Conservation (phyloP, 2,329 filamentous ascomycete genomes). For the Ustulina deusta region DNA sequence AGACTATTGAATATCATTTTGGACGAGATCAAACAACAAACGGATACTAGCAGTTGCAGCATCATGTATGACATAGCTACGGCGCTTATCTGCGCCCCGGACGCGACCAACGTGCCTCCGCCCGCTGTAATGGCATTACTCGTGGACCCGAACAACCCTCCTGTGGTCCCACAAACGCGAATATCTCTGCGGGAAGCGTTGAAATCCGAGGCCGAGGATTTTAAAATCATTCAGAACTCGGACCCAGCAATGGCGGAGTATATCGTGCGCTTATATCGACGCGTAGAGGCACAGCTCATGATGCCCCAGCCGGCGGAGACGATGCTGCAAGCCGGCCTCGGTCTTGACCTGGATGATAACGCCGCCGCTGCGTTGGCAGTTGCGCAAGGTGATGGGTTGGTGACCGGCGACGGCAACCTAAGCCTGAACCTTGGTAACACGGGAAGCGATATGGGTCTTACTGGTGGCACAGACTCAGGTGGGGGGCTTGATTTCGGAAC, state of each 20-base stretch:
- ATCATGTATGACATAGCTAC: conserved; percentile 76
- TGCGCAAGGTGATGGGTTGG: conserved; percentile 54
- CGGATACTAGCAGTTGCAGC: conserved; percentile 68
- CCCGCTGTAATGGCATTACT: conserved; percentile 49
- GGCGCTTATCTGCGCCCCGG: conserved; percentile 76
- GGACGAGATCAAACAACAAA: conserved; percentile 74
- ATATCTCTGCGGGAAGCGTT: conserved; percentile 72
- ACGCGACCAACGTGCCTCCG: conserved; percentile 61
- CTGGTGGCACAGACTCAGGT: conserved; percentile 52
- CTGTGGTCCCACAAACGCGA: conserved; percentile 57
- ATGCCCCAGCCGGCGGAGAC: conserved; percentile 52
- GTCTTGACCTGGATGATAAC: conserved; percentile 56
- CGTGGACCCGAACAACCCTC: conserved; percentile 52
- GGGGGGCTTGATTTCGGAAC: conserved; percentile 55
- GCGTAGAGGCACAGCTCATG: conserved; percentile 74
- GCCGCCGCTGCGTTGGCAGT: conserved; percentile 56
- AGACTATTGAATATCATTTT: conserved; percentile 71
- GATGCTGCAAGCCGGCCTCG: conserved; percentile 59
- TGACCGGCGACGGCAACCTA: conserved; percentile 54
- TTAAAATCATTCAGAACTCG: conserved; percentile 66
- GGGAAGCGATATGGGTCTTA: conserved; percentile 45
- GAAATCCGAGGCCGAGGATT: conserved; percentile 68
- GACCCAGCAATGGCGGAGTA: conserved; percentile 70
- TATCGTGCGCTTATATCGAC: conserved; percentile 71
- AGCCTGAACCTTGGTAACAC: conserved; percentile 56